phyloP scores from a whole-genome alignment of 148 eudicot species.

The Hydrangea macrophylla region DNA sequence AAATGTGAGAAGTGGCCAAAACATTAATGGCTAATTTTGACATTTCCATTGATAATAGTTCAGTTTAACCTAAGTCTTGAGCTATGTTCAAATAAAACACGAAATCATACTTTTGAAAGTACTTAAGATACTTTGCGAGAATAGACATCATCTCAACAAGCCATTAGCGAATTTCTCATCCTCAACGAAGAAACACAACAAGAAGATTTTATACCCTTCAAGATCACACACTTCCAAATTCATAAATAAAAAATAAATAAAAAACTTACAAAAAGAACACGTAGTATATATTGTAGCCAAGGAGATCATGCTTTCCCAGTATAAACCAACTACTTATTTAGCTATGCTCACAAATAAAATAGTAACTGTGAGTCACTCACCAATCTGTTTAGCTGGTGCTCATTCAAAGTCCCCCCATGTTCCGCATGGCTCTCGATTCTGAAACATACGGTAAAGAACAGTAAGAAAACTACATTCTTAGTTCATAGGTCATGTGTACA shows the following conservation, averaged over 20 bases:
- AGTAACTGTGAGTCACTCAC: conserved; percentile 43
- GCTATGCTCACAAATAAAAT: conserved; percentile 4
- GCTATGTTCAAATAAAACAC: not conserved
- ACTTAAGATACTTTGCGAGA: not conserved
- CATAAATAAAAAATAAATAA: no score
- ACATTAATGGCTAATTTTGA: not conserved
- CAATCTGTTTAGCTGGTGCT: conserved; percentile 96
- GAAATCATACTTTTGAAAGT: not conserved
- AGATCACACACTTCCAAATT: no score
- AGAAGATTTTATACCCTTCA: no score
- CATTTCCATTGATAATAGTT: not conserved
- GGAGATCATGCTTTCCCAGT: no score
- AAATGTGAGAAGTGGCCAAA: not conserved
- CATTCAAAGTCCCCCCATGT: conserved; percentile 98
- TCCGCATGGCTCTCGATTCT: conserved; percentile 99
- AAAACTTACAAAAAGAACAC: no score
- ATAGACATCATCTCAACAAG: not conserved
- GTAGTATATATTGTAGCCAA: no score
- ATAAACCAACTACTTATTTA: not conserved
- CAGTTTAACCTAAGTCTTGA: not conserved
- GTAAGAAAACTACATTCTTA: conserved; percentile 8
- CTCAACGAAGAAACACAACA: not conserved
- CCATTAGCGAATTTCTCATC: not conserved
- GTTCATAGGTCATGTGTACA: not conserved
- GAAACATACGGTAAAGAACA: conserved; percentile 27